Evolutionary conservation across 1,284 basidiomycete species (phyloP).

Genomic region (Ganoderma leucocontextum): DNA sequence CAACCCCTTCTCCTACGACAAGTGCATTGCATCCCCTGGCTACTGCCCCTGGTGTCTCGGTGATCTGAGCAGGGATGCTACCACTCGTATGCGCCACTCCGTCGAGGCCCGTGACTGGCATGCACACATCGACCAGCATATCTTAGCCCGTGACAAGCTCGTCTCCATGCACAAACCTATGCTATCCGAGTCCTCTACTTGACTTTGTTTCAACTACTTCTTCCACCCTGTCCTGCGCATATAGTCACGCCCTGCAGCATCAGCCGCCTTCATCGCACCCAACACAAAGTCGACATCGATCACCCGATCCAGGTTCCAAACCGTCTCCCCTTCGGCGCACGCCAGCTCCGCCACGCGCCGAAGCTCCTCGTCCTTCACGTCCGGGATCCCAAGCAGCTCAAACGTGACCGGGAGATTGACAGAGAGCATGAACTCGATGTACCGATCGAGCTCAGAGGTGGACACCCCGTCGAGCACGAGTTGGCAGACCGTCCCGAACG

Average conservation of each 20-base stretch:
- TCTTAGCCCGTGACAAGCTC: too few species aligned
- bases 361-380: constrained; percentile 43
- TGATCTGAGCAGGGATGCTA: too few species aligned
- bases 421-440: constrained; percentile 45
- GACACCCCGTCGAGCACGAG: constrained; percentile 41
- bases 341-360: constrained; percentile 41
- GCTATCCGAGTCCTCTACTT: background rate
- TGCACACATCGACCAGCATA: too few species aligned
- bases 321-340: constrained; percentile 43
- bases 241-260: constrained; percentile 42
- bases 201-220: constrained; percentile 8
- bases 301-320: constrained; percentile 45
- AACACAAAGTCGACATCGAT: constrained; percentile 43
- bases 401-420: constrained; percentile 45
- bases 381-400: constrained; percentile 42
- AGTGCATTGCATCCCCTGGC: too few species aligned
- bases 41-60: too few species aligned
- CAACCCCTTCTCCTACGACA: too few species aligned
- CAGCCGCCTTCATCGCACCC: constrained; percentile 42
- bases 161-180: too few species aligned
- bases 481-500: constrained; percentile 45
- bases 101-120: too few species aligned
- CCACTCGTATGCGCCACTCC: too few species aligned
- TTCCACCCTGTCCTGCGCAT: constrained; percentile 37
- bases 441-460: constrained; percentile 41